Evolutionary conservation across 768 basidiomycete species (phyloP), one percentile per base, ranked within the genome.

Genomic region (Piloderma croceum): DNA sequence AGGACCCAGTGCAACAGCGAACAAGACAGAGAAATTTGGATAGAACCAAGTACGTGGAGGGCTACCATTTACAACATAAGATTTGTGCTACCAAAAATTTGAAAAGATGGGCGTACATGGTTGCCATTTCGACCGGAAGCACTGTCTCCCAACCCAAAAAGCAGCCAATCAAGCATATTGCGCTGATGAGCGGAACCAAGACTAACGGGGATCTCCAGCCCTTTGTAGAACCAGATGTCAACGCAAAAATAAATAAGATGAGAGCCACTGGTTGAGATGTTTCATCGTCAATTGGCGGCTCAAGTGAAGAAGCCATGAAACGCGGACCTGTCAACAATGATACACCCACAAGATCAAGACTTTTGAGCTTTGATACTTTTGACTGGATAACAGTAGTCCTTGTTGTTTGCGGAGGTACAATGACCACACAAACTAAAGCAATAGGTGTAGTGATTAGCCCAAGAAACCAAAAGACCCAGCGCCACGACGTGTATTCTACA

Each of bases 61-160:
- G 39, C 69, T 67, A n/a, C n/a, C 37, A 7, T 3, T 2, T 27
- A 10, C 27, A 41, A 40, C 32, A 34, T 18, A 31, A 20, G n/a
- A n/a, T n/a, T n/a, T 24, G 20, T 21, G 36, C 21, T 29, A 24
- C 20, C 24, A 39, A 21, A 7, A 24, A 3, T 5, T 39, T 22
- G 24, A 18, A 7, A 43, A 23, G 22, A n/a, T 12, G 36, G 33
- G 49, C 67, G 31, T 47, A 71, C 69, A 73, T 51, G 4, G 68
- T 65, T 9, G 77, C 74, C 5, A 50, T 52, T 10, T 70, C 56
- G 12, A 50, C 47, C 2, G 67, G 69, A 11, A 74, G 52, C 1
- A 48, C 32, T 7, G 64, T 55, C 47, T 79, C 76, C 67, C 69
- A 78, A 37, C 65, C 57, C 56, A 80, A 73, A 61, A 81, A 81